These are phyloP conservation scores for Microdochium paspali DNA, from an alignment of 2,329 filamentous ascomycete species.

Conservation along the genomic window DNA sequence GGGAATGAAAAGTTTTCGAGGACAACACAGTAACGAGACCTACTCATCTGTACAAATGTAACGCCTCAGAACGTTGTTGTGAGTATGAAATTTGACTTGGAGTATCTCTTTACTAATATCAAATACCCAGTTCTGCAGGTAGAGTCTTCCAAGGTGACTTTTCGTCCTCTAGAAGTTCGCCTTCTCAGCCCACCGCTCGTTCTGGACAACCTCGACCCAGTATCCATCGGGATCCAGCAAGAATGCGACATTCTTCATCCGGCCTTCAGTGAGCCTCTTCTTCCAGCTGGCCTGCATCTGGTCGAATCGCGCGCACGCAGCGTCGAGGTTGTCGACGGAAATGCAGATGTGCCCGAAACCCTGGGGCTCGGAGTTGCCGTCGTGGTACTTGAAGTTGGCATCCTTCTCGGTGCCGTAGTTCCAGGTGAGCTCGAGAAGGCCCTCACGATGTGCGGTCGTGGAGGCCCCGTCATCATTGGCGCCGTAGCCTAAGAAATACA, in stretches of 20 bases:
- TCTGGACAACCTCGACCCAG: constrained; percentile 76
- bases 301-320: constrained; percentile 44
- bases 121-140: not conserved
- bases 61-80: too few species aligned
- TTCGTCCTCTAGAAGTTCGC: constrained; percentile 33
- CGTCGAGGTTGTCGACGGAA: constrained; percentile 48
- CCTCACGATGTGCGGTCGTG: constrained; percentile 62
- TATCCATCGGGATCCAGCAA: constrained; percentile 81
- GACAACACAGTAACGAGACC: too few species aligned
- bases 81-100: too few species aligned
- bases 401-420: constrained; percentile 80
- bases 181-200: constrained; percentile 53
- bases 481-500: constrained; percentile 83
- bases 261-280: constrained; percentile 86
- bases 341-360: constrained; percentile 92
- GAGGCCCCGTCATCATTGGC: constrained; percentile 35
- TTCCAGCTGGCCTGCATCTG: constrained; percentile 56
- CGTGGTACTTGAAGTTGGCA: constrained; percentile 74
- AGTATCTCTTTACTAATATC: not conserved
- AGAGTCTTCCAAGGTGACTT: not conserved
- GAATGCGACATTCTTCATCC: constrained; percentile 92
- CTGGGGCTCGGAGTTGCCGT: constrained; percentile 84
- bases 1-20: too few species aligned
- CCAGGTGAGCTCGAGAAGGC: constrained; percentile 85
- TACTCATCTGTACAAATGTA: too few species aligned